Evolutionary conservation across 257 asterid genomes (phyloP), one percentile per base, ranked within the genome.

Genomic region (Ballota nigra): DNA sequence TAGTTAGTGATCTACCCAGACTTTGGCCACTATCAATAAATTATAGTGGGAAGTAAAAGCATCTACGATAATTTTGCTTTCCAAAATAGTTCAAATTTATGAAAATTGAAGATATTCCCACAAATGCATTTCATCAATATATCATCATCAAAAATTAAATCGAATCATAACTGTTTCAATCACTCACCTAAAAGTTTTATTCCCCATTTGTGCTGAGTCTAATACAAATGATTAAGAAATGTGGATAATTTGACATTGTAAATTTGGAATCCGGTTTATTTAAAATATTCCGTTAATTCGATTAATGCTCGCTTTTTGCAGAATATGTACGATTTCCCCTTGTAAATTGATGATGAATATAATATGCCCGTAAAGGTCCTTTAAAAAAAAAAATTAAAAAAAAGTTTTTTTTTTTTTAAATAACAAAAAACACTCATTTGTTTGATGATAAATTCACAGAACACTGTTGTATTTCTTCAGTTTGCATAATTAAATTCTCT

Each of bases 201-300:
- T 79, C 84, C 75, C 86, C 74, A 63, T 63, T 75, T 58, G 52
- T 23, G 53, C 65, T 59, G 64, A 26, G 41, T 45, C 34, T 56
- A 70, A 8, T 6, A 65, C 68, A 65, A 51, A 51, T 84, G 82
- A 76, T 74, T 74, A 78, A 63, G 75, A 65, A 43, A 68, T 79
- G 75, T 78, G 77, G 74, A 71, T 76, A 62, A 69, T 57, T 77
- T 70, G 63, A 13, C 75, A 63, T 73, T 73, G 53, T 31, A 56
- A 63, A 69, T 22, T 63, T 64, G 36, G 79, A 64, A 63, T 49
- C 73, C 28, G 8, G 70, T 68, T 69, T 22, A 41, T 40, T 23
- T 38, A 31, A 28, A 38, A 68, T 47, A 68, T 60, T 63, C 71
- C n/a, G n/a, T n/a, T n/a, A n/a, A 8, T 24, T 26, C n/a, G 19